Percentiles rank a stretch among this genome's conserved stretches.
Conservation (phyloP, 352 stramenopile genomes). For the Poterioochromonas sp. region DNA sequence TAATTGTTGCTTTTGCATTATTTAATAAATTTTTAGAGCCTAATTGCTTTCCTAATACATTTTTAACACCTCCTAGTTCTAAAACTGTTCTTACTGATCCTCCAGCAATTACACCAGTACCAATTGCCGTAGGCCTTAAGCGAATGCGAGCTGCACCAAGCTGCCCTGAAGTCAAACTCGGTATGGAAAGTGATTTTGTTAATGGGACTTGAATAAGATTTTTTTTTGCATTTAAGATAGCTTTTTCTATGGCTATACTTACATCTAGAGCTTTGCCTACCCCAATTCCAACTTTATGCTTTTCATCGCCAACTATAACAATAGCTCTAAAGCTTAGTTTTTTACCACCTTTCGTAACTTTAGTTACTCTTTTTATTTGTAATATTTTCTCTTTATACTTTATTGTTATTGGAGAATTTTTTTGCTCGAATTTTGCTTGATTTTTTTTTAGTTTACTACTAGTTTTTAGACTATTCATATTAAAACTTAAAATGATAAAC, state of each 20-base stretch:
- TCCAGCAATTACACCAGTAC: constrained; percentile 6
- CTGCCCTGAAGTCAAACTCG: neutral
- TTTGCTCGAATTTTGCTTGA: constrained; percentile 13
- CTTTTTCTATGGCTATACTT: constrained; percentile 9
- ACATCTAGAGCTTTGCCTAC: constrained; percentile 10
- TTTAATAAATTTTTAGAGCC: constrained; percentile 22
- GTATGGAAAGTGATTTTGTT: constrained; percentile 23
- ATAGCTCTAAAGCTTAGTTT: constrained; percentile 17
- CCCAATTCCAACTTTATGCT: too few species aligned
- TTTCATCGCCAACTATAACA: neutral
- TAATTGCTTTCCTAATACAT: constrained; percentile 20
- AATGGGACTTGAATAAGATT: constrained; percentile 21
- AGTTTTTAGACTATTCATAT: too few species aligned
- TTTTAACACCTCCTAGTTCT: constrained; percentile 12
- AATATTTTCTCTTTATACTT: neutral
- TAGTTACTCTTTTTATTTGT: constrained; percentile 2
- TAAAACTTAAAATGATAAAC: constrained; percentile 23
- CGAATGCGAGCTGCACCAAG: constrained; percentile 26
- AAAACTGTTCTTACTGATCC: constrained; percentile 7
- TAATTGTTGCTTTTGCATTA: constrained; percentile 27
- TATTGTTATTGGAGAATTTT: neutral
- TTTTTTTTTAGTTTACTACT: constrained; percentile 4
- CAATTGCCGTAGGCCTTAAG: neutral
- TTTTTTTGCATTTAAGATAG: neutral
- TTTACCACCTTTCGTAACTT: constrained; percentile 30